These are phyloP conservation scores for Psilocybe cubensis DNA, from an alignment of 768 basidiomycete genomes.

Conservation along the genomic window DNA sequence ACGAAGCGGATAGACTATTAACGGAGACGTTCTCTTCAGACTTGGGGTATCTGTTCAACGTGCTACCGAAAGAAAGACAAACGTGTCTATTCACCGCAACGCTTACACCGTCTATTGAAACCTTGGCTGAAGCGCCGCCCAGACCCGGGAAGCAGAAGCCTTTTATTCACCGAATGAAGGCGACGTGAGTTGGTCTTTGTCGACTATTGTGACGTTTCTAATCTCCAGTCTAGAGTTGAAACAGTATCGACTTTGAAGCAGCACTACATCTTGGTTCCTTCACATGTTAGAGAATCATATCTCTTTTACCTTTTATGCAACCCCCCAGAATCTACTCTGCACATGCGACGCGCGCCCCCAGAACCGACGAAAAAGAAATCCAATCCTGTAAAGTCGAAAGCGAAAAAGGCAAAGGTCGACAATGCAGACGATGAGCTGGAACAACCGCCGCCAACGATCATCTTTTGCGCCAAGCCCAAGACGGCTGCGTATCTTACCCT, in stretches of 20 bases:
- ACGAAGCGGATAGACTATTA: slow-evolving; percentile 94
- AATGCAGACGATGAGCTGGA: slow-evolving; percentile 56
- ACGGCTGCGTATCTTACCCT: slow-evolving; percentile 90
- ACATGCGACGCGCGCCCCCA: slow-evolving; percentile 67
- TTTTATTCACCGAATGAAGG: slow-evolving; percentile 81
- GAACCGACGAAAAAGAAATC: slow-evolving; percentile 43
- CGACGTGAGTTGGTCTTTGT: slow-evolving; percentile 46
- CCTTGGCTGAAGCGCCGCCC: slow-evolving; percentile 71
- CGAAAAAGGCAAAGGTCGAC: slow-evolving; percentile 37
- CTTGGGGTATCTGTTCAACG: slow-evolving; percentile 72
- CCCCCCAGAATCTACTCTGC: slow-evolving; percentile 78
- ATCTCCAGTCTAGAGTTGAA: slow-evolving; percentile 60
- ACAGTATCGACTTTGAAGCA: slow-evolving; percentile 91
- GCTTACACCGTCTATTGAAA: slow-evolving; percentile 83
- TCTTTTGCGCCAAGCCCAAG: slow-evolving; percentile 85
- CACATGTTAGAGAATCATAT: slow-evolving; percentile 92
- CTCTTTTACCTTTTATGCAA: slow-evolving; percentile 88
- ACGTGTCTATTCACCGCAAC: slow-evolving; percentile 98
- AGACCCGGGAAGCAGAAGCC: slow-evolving; percentile 83
- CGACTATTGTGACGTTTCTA: neutral
- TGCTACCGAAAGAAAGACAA: slow-evolving; percentile 85
- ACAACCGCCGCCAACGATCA: slow-evolving; percentile 94
- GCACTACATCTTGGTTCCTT: slow-evolving; percentile 89
- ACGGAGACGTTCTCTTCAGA: slow-evolving; percentile 90
- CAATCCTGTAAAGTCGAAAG: slow-evolving; percentile 27